Percentiles rank a stretch among this genome's conserved stretches.
Evolutionary conservation across 1,139 yeast genomes (phyloP).

Genomic region (Suhomyces chickasaworum): DNA sequence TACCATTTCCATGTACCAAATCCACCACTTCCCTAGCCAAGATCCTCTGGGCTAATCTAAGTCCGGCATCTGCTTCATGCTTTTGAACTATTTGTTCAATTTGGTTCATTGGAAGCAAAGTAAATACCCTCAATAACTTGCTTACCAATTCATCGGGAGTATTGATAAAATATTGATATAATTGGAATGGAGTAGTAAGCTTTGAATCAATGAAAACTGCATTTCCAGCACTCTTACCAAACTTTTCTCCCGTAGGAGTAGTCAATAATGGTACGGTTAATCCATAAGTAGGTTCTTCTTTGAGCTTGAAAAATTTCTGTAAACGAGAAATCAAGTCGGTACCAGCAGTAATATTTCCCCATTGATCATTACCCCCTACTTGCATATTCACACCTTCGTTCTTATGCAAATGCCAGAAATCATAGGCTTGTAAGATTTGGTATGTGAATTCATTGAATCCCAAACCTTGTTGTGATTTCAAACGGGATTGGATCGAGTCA

Average conservation of each 20-base stretch:
- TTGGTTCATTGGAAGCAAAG: constrained; percentile 66
- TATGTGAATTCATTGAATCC: constrained; percentile 95
- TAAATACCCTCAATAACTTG: constrained; percentile 70
- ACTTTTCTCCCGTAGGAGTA: constrained; percentile 88
- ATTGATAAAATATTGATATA: constrained; percentile 84
- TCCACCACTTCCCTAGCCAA: constrained; percentile 87
- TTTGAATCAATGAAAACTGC: constrained; percentile 82
- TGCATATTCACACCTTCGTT: constrained; percentile 66
- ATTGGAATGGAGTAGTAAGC: constrained; percentile 75
- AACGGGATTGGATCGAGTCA: constrained; percentile 79
- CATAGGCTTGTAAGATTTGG: constrained; percentile 91
- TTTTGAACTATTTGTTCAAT: constrained; percentile 53
- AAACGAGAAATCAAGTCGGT: constrained; percentile 79
- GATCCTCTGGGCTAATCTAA: constrained; percentile 69
- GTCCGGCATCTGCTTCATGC: constrained; percentile 62
- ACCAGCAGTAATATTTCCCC: constrained; percentile 98
- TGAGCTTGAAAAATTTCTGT: constrained; percentile 24
- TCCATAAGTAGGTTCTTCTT: constrained; percentile 53
- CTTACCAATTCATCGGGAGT: constrained; percentile 77
- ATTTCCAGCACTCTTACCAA: constrained; percentile 97
- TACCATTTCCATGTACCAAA: constrained; percentile 80
- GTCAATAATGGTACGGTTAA: constrained; percentile 88
- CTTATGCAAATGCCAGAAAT: constrained; percentile 79
- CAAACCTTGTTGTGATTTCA: constrained; percentile 69
- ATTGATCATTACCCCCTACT: constrained; percentile 97